Conservation (phyloP, 371 early-diverging fungal species). For the Chytridium lagenaria region DNA sequence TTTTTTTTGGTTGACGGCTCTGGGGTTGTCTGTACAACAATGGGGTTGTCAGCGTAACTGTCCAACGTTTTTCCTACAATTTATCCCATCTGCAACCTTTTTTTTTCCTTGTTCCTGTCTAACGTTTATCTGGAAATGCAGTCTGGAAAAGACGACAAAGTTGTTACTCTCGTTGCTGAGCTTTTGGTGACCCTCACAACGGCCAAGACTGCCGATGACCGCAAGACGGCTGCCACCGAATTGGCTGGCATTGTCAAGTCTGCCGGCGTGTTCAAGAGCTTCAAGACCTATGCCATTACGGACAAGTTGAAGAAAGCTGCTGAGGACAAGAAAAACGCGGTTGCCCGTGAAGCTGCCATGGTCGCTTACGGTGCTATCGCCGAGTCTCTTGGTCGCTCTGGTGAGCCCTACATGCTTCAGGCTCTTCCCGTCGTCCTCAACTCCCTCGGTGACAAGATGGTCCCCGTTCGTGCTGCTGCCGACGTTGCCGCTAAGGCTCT, state of each 20-base stretch:
- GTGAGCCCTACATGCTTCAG: conserved; percentile 69
- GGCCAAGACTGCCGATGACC: conserved; percentile 34
- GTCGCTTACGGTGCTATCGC: conserved; percentile 71
- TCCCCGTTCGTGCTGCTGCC: conserved; percentile 47
- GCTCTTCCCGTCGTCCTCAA: conserved; percentile 68
- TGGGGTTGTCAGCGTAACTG: not conserved
- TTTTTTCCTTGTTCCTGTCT: not conserved
- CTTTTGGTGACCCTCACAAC: conserved; percentile 38
- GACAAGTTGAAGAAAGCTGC: conserved; percentile 63
- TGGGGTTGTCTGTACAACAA: not conserved
- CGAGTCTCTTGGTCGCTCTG: conserved; percentile 60
- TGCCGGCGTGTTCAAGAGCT: conserved; percentile 32
- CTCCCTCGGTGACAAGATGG: conserved; percentile 52
- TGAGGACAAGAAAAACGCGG: conserved; percentile 72
- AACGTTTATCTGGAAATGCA: not conserved
- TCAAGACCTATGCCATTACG: conserved; percentile 54
- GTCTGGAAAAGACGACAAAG: conserved; percentile 28
- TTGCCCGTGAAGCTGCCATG: conserved; percentile 73
- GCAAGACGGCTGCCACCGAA: conserved; percentile 41
- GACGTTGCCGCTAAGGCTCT: conserved; percentile 48
- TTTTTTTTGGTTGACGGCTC: too few relatives aligned
- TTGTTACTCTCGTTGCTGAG: conserved; percentile 31
- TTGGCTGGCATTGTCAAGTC: conserved; percentile 40
- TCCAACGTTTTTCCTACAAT: not conserved
- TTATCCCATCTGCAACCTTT: not conserved